These are phyloP conservation scores for Yamadazyma scolyti DNA, from an alignment of 805 yeast genomes.

Conservation along the genomic window DNA sequence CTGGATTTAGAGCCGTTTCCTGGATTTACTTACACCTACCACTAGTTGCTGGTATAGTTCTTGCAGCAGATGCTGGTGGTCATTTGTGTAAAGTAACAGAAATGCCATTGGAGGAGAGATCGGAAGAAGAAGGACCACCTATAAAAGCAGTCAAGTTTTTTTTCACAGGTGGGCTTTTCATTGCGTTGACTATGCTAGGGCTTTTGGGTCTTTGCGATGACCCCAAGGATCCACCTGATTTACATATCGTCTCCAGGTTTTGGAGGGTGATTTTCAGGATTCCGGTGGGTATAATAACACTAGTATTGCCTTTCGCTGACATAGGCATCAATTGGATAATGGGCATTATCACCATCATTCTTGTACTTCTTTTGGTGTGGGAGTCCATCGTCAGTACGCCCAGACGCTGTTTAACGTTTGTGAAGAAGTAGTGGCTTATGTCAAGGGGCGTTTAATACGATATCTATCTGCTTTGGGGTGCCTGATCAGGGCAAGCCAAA, in stretches of 20 bases:
- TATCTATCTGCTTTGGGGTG: no score
- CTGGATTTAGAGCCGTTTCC: slow-evolving; percentile 39
- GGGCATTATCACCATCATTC: slow-evolving; percentile 39
- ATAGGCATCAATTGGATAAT: slow-evolving; percentile 34
- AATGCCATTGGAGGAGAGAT: slow-evolving; percentile 4
- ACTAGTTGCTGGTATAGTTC: slow-evolving; percentile 45
- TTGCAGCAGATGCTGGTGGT: slow-evolving; percentile 59
- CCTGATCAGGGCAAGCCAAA: no score
- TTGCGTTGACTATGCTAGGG: slow-evolving; percentile 37
- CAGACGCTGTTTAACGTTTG: slow-evolving; percentile 2
- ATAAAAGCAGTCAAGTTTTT: slow-evolving; percentile 43
- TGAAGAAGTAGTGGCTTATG: no score
- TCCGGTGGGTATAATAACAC: slow-evolving; percentile 36
- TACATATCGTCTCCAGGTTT: slow-evolving; percentile 27
- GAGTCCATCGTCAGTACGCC: slow-evolving; percentile 34
- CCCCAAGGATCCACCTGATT: slow-evolving; percentile 35
- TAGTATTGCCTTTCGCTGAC: slow-evolving; percentile 44
- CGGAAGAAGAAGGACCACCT: slow-evolving; percentile 25
- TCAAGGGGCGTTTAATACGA: no score
- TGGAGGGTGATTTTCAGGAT: slow-evolving; percentile 39
- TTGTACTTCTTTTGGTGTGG: slow-evolving; percentile 29
- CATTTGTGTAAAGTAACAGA: slow-evolving; percentile 31
- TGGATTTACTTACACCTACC: slow-evolving; percentile 52
- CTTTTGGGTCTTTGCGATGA: slow-evolving; percentile 43
- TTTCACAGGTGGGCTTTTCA: slow-evolving; percentile 52